phyloP scores from a whole-genome alignment of 768 basidiomycete species.

The Suillus variegatus region DNA sequence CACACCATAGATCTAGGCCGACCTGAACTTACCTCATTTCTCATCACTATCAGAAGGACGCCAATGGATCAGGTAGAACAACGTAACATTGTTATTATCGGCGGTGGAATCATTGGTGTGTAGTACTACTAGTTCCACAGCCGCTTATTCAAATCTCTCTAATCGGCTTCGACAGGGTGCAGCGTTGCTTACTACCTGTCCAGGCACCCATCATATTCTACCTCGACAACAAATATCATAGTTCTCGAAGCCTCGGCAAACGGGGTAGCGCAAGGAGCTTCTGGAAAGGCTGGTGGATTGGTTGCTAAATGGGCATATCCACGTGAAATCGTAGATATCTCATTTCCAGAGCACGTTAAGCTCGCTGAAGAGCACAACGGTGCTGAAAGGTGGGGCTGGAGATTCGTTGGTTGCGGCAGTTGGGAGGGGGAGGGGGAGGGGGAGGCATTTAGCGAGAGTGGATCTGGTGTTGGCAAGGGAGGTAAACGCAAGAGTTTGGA shows the following conservation, averaged over 20 bases:
- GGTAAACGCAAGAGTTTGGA: slow-evolving; percentile 48
- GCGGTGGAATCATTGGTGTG: slow-evolving; percentile 81
- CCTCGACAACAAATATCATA: slow-evolving; percentile 47
- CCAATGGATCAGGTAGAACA: slow-evolving; percentile 18
- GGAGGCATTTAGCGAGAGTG: slow-evolving; percentile 28
- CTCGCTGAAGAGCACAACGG: slow-evolving; percentile 74
- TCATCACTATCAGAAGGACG: slow-evolving; percentile 12
- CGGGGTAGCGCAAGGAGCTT: slow-evolving; percentile 76
- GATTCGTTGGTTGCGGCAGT: slow-evolving; percentile 69
- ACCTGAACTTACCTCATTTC: background rate
- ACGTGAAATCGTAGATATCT: slow-evolving; percentile 65
- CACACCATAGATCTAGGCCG: background rate
- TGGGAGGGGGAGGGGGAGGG: slow-evolving; percentile 78
- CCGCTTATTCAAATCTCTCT: background rate
- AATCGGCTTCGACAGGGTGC: slow-evolving; percentile 30
- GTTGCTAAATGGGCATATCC: slow-evolving; percentile 87
- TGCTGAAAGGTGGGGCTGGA: slow-evolving; percentile 77
- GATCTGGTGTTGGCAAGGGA: slow-evolving; percentile 31
- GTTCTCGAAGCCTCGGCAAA: slow-evolving; percentile 70
- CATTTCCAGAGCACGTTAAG: slow-evolving; percentile 65
- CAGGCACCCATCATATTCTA: slow-evolving; percentile 50
- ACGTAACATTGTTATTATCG: slow-evolving; percentile 68
- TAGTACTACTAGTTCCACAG: background rate
- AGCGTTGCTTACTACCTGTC: slow-evolving; percentile 82
- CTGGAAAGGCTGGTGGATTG: slow-evolving; percentile 84